Conservation (phyloP, 805 yeast genomes). For the Candida wancherniae region DNA sequence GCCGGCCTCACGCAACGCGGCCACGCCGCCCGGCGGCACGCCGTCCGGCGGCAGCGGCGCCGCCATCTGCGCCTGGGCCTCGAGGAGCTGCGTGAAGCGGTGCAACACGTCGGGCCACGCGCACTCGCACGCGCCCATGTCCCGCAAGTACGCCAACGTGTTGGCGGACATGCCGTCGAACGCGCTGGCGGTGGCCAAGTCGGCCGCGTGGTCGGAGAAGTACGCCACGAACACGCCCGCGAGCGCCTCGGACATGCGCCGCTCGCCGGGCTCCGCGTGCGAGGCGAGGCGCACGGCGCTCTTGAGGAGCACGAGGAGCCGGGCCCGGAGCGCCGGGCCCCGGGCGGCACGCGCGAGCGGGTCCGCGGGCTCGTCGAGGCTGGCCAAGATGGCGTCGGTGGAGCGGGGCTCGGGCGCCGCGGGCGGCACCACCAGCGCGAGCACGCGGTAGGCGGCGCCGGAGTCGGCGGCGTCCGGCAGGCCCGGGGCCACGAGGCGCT, state of each 20-base stretch:
- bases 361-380: slow-evolving; percentile 11
- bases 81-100: slow-evolving; percentile 7
- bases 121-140: slow-evolving; percentile 2
- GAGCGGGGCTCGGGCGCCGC: slow-evolving; percentile 10
- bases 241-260: not conserved
- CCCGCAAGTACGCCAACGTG: slow-evolving; percentile 5
- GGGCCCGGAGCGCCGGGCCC: slow-evolving; percentile 15
- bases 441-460: not conserved
- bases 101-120: slow-evolving; percentile 7
- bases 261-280: not conserved
- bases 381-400: slow-evolving; percentile 17
- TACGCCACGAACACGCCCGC: slow-evolving; percentile 7
- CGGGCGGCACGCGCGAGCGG: slow-evolving; percentile 7
- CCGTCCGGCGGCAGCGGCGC: slow-evolving; percentile 1
- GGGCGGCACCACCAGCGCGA: not conserved
- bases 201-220: slow-evolving; percentile 6
- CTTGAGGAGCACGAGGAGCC: slow-evolving; percentile 17
- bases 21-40: slow-evolving; percentile 1
- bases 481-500: no score
- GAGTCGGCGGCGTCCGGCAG: slow-evolving; percentile 12
- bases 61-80: slow-evolving; percentile 2
- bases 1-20: slow-evolving; percentile 33
- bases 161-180: slow-evolving; percentile 10
- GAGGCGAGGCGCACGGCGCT: slow-evolving; percentile 5
- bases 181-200: slow-evolving; percentile 4